These are phyloP conservation scores for Cytospora leucostoma DNA, from an alignment of 2,329 filamentous ascomycete species.

Conservation along the genomic window DNA sequence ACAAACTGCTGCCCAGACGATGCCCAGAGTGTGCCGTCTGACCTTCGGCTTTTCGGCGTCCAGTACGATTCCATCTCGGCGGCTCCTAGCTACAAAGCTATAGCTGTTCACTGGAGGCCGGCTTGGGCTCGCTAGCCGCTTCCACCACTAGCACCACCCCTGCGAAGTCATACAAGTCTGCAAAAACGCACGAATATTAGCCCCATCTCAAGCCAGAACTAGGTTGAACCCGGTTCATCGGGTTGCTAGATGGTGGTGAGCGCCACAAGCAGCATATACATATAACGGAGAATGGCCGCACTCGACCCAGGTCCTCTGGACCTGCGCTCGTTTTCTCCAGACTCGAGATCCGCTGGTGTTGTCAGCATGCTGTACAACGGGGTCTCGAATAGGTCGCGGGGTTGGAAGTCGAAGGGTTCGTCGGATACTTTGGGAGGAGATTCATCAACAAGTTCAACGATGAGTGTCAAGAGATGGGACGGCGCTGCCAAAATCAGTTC, in stretches of 20 bases:
- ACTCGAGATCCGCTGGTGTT: conserved; percentile 21
- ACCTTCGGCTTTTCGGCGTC: not conserved
- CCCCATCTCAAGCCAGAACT: conserved; percentile 15
- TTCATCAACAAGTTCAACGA: conserved; percentile 31
- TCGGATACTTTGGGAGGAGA: conserved; percentile 35
- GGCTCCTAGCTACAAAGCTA: conserved; percentile 12
- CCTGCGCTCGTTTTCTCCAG: conserved; percentile 9
- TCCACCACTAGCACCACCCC: conserved; percentile 14
- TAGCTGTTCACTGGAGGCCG: conserved; percentile 10
- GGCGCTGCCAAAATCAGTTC: conserved; percentile 47
- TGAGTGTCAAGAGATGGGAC: conserved; percentile 53
- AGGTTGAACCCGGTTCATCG: conserved; percentile 22
- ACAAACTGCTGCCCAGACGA: not conserved
- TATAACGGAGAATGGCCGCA: conserved; percentile 11
- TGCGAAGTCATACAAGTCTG: not conserved
- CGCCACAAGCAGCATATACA: conserved; percentile 16
- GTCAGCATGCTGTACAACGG: conserved; percentile 37
- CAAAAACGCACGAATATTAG: conserved; percentile 5
- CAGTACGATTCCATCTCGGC: conserved; percentile 10
- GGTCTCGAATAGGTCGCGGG: conserved; percentile 37
- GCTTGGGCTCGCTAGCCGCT: conserved; percentile 20
- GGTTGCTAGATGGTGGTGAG: conserved; percentile 9
- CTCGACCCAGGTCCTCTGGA: conserved; percentile 16
- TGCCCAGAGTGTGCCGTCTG: conserved; percentile 5
- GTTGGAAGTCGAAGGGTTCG: conserved; percentile 40